Evolutionary conservation across 2,329 filamentous ascomycete genomes (phyloP).

Genomic region (Penicillium sp.): DNA sequence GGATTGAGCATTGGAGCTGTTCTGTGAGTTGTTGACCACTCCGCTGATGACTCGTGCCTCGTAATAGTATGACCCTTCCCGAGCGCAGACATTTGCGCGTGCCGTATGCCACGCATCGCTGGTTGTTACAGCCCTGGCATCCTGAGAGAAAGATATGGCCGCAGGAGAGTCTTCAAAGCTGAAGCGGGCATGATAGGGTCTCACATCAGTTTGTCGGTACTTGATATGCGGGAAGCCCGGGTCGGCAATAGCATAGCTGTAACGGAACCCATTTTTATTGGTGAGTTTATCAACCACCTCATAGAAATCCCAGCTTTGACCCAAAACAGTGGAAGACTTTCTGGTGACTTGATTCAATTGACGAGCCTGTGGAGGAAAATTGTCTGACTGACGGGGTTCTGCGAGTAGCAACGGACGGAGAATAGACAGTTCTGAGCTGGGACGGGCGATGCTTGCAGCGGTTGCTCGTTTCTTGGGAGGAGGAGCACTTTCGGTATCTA

Average conservation of each 20-base stretch:
- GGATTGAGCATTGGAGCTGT: conserved; percentile 23
- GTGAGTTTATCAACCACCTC: conserved; percentile 51
- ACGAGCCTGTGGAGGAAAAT: conserved; percentile 37
- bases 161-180: conserved; percentile 89
- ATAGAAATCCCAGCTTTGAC: conserved; percentile 41
- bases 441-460: conserved; percentile 31
- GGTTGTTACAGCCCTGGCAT: conserved; percentile 74
- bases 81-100: conserved; percentile 80
- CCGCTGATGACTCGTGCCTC: conserved; percentile 86
- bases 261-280: conserved; percentile 72
- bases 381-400: conserved; percentile 38
- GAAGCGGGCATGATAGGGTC: conserved; percentile 76
- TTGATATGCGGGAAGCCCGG: conserved; percentile 82
- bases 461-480: conserved; percentile 36
- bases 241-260: conserved; percentile 86
- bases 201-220: conserved; percentile 82
- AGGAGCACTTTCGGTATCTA: conserved; percentile 34
- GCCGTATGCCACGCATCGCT: conserved; percentile 91
- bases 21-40: conserved; percentile 29
- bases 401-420: conserved; percentile 39
- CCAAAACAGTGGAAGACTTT: conserved; percentile 34
- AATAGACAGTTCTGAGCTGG: conserved; percentile 38
- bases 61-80: conserved; percentile 89
- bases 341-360: conserved; percentile 38
- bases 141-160: conserved; percentile 75